Evolutionary conservation across 2,329 filamentous ascomycete species (phyloP).

Genomic region (Botrytis sinoallii): DNA sequence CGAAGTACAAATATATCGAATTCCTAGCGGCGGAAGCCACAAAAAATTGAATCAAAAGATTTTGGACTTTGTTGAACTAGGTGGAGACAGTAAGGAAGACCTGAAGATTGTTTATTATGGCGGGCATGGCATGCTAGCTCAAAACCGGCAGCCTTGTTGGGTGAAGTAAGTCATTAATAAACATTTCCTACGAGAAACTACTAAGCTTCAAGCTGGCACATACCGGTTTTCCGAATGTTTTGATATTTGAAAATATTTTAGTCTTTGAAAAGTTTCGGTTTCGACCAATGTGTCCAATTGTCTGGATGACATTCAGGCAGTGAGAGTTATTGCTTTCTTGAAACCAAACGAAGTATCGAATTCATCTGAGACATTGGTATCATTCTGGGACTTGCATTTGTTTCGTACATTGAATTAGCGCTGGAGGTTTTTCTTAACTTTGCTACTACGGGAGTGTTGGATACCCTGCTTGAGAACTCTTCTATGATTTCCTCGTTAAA

Average conservation of each 20-base stretch:
- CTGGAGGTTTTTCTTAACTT: no score
- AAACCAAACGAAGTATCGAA: no score
- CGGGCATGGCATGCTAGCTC: not conserved
- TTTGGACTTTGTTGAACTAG: not conserved
- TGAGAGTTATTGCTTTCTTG: no score
- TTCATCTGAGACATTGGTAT: no score
- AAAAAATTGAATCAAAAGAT: not conserved
- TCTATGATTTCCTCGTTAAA: not conserved
- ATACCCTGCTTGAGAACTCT: not conserved
- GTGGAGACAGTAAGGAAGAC: not conserved
- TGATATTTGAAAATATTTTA: no score
- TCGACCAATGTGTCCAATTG: no score
- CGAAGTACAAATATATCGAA: conserved; percentile 30
- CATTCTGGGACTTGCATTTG: no score
- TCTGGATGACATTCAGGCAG: no score
- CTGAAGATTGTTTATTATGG: not conserved
- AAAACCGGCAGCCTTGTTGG: not conserved
- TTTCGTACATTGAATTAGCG: no score
- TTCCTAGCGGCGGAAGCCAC: not conserved
- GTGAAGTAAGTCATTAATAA: not conserved
- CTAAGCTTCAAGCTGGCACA: not conserved
- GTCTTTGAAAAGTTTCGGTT: no score
- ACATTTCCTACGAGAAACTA: not conserved
- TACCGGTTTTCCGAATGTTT: no score
- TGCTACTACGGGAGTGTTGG: no score